Percentiles rank a stretch among this genome's conserved stretches.
phyloP scores from a whole-genome alignment of 1,284 basidiomycete genomes.

The Anthracocystis panici-leucophaei region DNA sequence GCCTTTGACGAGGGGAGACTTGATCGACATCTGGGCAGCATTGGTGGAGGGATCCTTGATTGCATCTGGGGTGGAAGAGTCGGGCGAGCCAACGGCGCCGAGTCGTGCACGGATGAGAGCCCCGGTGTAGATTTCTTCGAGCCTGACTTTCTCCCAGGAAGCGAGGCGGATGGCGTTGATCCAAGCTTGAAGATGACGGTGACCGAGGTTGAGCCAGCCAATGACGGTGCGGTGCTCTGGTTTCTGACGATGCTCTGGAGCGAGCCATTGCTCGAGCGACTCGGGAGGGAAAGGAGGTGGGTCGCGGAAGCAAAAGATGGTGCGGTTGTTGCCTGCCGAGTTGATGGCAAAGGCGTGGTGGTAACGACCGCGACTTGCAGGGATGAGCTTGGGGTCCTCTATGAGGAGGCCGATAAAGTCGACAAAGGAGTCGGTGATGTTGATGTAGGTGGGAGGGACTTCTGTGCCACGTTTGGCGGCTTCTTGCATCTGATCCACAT shows the following conservation, averaged over 20 bases:
- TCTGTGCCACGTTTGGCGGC: conserved; percentile 82
- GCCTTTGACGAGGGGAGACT: conserved; percentile 73
- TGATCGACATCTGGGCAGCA: conserved; percentile 46
- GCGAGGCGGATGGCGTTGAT: conserved; percentile 88
- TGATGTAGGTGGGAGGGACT: conserved; percentile 86
- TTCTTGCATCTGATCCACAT: conserved; percentile 84
- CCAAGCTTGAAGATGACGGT: conserved; percentile 74
- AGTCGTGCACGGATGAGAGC: conserved; percentile 77
- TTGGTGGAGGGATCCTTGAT: conserved; percentile 34
- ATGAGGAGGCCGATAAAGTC: conserved; percentile 73
- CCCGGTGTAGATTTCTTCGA: conserved; percentile 97
- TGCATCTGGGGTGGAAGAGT: conserved; percentile 16
- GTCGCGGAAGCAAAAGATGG: conserved; percentile 77
- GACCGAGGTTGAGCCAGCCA: conserved; percentile 62
- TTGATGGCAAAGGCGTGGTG: conserved; percentile 85
- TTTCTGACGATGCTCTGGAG: conserved; percentile 52
- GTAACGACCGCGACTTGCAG: conserved; percentile 74
- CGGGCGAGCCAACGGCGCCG: conserved; percentile 69
- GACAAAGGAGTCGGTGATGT: conserved; percentile 81
- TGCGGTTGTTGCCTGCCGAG: conserved; percentile 90
- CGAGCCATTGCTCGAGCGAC: conserved; percentile 55
- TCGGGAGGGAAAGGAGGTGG: conserved; percentile 60
- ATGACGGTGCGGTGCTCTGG: conserved; percentile 63
- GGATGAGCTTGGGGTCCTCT: conserved; percentile 72
- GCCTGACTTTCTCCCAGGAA: conserved; percentile 92